Percentiles rank a stretch among this genome's conserved stretches.
These are phyloP conservation scores for Thermoascus crustaceus DNA, from an alignment of 2,329 filamentous ascomycete genomes.

Conservation along the genomic window DNA sequence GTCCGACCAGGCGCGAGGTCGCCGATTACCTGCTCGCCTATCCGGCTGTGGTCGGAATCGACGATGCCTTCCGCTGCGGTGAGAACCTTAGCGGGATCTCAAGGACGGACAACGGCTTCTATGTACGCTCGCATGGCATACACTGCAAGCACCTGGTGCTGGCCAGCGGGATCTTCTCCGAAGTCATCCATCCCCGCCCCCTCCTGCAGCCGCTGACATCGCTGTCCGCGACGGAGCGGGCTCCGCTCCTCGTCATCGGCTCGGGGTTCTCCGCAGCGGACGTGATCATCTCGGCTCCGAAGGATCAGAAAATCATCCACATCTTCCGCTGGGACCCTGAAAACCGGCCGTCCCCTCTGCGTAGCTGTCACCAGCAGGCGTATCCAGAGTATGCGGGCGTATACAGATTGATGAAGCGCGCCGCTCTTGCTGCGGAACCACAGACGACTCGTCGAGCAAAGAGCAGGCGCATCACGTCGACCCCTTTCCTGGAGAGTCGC, in stretches of 20 bases:
- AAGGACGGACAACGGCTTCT: constrained; percentile 40
- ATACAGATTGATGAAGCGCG: constrained; percentile 53
- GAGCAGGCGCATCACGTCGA: constrained; percentile 30
- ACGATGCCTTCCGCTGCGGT: constrained; percentile 38
- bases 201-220: constrained; percentile 40
- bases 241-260: constrained; percentile 49
- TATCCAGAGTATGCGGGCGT: constrained; percentile 56
- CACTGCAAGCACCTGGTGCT: constrained; percentile 50
- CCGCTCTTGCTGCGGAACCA: constrained; percentile 23
- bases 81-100: constrained; percentile 37
- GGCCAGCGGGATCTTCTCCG: constrained; percentile 52
- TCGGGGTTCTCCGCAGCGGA: constrained; percentile 57
- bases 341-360: constrained; percentile 47
- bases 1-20: constrained; percentile 48
- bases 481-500: constrained; percentile 40
- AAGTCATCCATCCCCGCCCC: constrained; percentile 44
- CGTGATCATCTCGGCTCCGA: constrained; percentile 48
- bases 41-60: constrained; percentile 45
- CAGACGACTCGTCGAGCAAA: constrained; percentile 17
- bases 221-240: constrained; percentile 17
- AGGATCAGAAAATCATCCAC: constrained; percentile 48
- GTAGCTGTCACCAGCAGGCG: constrained; percentile 51
- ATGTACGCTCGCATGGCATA: constrained; percentile 44
- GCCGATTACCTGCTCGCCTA: constrained; percentile 50
- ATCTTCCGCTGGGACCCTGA: constrained; percentile 54